These are phyloP conservation scores for Malus asiatica DNA, from an alignment of 306 rosid genomes.

Conservation along the genomic window DNA sequence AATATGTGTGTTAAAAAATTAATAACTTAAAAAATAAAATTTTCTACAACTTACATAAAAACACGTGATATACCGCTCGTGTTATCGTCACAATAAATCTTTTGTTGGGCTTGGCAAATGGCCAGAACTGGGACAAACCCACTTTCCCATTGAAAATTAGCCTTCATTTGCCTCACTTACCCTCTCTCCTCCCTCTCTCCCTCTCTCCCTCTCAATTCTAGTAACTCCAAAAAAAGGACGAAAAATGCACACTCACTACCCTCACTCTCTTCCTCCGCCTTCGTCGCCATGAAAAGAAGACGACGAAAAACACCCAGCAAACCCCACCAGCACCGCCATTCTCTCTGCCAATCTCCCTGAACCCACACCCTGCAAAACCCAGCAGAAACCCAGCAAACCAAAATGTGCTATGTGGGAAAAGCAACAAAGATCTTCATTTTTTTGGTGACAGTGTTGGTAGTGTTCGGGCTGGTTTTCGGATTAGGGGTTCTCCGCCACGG, in stretches of 20 bases:
- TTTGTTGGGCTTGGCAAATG: background rate
- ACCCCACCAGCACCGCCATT: background rate
- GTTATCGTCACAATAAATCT: fast-evolving
- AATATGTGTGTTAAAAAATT: too few relatives aligned
- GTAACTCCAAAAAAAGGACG: constrained; percentile 6
- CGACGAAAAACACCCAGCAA: constrained; percentile 51
- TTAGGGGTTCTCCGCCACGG: constrained; percentile 48
- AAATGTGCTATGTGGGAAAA: constrained; percentile 93
- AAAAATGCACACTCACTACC: background rate
- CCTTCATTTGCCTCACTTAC: constrained; percentile 32
- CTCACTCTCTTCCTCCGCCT: constrained; percentile 10
- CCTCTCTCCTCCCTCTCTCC: background rate
- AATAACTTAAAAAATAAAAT: too few relatives aligned
- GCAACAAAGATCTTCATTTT: constrained; percentile 99
- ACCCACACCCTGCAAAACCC: background rate
- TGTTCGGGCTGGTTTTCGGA: constrained; percentile 64
- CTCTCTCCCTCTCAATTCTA: background rate
- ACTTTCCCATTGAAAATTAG: constrained; percentile 2
- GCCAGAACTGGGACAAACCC: background rate
- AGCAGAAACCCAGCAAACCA: background rate
- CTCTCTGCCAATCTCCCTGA: background rate
- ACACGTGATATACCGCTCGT: too few relatives aligned
- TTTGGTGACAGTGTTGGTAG: constrained; percentile 60
- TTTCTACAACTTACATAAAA: too few relatives aligned
- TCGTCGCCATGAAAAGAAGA: constrained; percentile 70